These are phyloP conservation scores for Saksenaea vasiformis DNA, from an alignment of 371 early-diverging fungal species.

Conservation along the genomic window DNA sequence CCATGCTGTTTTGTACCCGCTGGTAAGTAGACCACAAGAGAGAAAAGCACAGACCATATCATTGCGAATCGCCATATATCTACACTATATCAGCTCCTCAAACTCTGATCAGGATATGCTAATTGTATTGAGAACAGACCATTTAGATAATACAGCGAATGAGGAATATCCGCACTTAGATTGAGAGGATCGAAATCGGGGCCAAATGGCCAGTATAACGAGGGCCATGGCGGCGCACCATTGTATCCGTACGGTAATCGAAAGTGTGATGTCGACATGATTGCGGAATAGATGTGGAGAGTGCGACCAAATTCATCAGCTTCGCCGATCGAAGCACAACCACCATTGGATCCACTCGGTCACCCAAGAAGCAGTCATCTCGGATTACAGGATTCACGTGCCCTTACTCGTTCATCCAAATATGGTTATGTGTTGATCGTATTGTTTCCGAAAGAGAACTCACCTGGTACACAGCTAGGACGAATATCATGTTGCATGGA, in stretches of 20 bases:
- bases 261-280: constrained; percentile 45
- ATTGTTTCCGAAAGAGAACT: too few relatives aligned
- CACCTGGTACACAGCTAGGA: too few relatives aligned
- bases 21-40: constrained; percentile 41
- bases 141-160: constrained; percentile 45
- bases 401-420: too few relatives aligned
- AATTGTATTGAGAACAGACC: constrained; percentile 30
- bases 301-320: background rate
- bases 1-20: constrained; percentile 34
- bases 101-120: background rate
- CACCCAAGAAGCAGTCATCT: too few relatives aligned
- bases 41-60: constrained; percentile 50
- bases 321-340: too few relatives aligned
- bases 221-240: constrained; percentile 60
- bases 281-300: constrained; percentile 8
- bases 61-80: constrained; percentile 55
- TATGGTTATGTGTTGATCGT: too few relatives aligned
- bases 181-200: constrained; percentile 41
- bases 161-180: constrained; percentile 45
- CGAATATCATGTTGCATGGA: too few relatives aligned
- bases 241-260: constrained; percentile 57
- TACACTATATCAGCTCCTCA: constrained; percentile 12
- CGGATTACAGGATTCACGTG: too few relatives aligned
- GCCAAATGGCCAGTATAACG: constrained; percentile 66
- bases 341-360: too few relatives aligned